These are phyloP conservation scores for Populus simonii DNA, from an alignment of 345 rosid genomes.

Conservation along the genomic window DNA sequence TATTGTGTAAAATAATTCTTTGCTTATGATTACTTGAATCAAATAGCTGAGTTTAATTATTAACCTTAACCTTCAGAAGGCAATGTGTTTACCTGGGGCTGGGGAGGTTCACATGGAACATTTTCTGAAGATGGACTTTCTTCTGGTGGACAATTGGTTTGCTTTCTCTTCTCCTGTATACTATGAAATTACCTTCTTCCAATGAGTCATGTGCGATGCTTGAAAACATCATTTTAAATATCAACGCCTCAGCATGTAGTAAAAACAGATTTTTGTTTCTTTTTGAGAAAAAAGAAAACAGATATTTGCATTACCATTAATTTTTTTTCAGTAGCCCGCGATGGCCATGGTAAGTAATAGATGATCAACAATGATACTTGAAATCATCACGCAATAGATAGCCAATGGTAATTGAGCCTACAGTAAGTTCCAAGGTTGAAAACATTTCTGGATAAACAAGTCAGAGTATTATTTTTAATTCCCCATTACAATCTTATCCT, in stretches of 20 bases:
- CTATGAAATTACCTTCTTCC: background rate
- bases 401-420: background rate
- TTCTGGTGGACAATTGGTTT: constrained; percentile 94
- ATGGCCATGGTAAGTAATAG: background rate
- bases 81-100: constrained; percentile 85
- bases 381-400: background rate
- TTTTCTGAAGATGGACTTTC: constrained; percentile 89
- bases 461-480: background rate
- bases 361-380: background rate
- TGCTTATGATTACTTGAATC: background rate
- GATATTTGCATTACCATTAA: background rate
- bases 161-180: constrained; percentile 16
- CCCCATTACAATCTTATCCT: background rate
- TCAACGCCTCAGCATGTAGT: background rate
- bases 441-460: background rate
- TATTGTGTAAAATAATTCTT: background rate
- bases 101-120: constrained; percentile 96
- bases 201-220: background rate
- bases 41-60: background rate
- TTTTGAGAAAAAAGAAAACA: background rate
- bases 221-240: background rate
- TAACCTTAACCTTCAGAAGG: constrained; percentile 45
- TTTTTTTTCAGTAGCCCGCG: background rate
- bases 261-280: background rate
- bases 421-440: background rate